Percentiles rank a stretch among this genome's conserved stretches.
These are phyloP conservation scores for Crinitomyces ghanaensis DNA, from an alignment of 805 yeast species.

Conservation along the genomic window DNA sequence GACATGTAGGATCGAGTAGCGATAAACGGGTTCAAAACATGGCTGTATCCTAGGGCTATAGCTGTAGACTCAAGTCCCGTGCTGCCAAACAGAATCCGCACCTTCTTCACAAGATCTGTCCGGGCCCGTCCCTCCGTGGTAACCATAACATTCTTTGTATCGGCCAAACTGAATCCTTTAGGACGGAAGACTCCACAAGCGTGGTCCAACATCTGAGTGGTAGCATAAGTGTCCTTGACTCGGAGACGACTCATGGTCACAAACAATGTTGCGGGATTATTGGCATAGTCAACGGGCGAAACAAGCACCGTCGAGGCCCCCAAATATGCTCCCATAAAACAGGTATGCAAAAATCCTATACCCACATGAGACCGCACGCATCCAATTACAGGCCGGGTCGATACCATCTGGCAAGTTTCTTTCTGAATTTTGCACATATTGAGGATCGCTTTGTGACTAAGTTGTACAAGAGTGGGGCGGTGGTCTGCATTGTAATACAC, in stretches of 20 bases:
- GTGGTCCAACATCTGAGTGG: conserved; percentile 71
- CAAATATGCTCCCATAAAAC: conserved; percentile 68
- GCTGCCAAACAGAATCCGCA: conserved; percentile 50
- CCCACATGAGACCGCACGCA: conserved; percentile 79
- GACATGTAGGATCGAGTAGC: conserved; percentile 79
- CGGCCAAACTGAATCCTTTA: conserved; percentile 47
- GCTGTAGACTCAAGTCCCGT: conserved; percentile 58
- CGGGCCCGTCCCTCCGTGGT: conserved; percentile 69
- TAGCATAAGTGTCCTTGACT: conserved; percentile 76
- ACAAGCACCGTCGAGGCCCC: conserved; percentile 80
- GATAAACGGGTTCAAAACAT: conserved; percentile 70
- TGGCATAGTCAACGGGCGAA: conserved; percentile 65
- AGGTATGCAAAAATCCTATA: conserved; percentile 80
- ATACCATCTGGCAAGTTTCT: conserved; percentile 78
- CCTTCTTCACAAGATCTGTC: conserved; percentile 39
- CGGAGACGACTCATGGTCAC: conserved; percentile 60
- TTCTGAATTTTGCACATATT: conserved; percentile 80
- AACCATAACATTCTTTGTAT: conserved; percentile 73
- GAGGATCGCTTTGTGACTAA: conserved; percentile 53
- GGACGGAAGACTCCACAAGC: conserved; percentile 53
- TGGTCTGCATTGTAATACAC: conserved; percentile 64
- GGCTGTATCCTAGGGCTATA: conserved; percentile 66
- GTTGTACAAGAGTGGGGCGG: conserved; percentile 41
- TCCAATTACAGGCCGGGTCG: conserved; percentile 64
- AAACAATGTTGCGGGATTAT: conserved; percentile 62